A percentile compares a stretch with the other conserved stretches of the same genome.
These are phyloP conservation scores for Colletotrichum noveboracense DNA, from an alignment of 2,329 filamentous ascomycete species.

Conservation along the genomic window DNA sequence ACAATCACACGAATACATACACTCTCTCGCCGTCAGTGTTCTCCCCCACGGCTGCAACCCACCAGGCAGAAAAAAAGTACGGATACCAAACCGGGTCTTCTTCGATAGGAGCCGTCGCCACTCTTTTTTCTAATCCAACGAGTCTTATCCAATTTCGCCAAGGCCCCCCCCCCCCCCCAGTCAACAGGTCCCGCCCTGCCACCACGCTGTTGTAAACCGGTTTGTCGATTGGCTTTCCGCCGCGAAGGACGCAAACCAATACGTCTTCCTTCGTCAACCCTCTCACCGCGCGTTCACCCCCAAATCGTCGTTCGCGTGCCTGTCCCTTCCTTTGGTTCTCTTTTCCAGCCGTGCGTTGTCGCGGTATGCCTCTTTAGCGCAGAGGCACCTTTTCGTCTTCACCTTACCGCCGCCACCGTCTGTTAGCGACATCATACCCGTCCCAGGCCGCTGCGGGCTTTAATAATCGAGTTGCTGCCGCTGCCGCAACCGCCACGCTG, in stretches of 20 bases:
- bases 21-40: background rate
- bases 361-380: constrained; percentile 20
- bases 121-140: constrained; percentile 33
- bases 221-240: constrained; percentile 6
- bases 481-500: background rate
- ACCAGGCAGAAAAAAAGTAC: constrained; percentile 19
- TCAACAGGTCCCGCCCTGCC: background rate
- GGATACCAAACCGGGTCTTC: constrained; percentile 25
- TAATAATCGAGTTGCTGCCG: background rate
- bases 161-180: background rate
- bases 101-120: constrained; percentile 41
- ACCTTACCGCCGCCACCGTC: background rate
- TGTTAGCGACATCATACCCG: background rate
- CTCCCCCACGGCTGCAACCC: background rate
- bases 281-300: background rate
- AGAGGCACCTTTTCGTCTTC: background rate
- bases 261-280: background rate
- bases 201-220: constrained; percentile 4
- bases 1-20: background rate
- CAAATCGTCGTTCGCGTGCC: background rate
- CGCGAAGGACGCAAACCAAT: background rate
- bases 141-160: constrained; percentile 19
- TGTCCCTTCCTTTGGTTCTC: background rate
- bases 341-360: background rate
- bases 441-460: background rate